Evolutionary conservation across 495 filamentous ascomycete genomes (phyloP).

Genomic region (Pseudotulostoma volvatum): DNA sequence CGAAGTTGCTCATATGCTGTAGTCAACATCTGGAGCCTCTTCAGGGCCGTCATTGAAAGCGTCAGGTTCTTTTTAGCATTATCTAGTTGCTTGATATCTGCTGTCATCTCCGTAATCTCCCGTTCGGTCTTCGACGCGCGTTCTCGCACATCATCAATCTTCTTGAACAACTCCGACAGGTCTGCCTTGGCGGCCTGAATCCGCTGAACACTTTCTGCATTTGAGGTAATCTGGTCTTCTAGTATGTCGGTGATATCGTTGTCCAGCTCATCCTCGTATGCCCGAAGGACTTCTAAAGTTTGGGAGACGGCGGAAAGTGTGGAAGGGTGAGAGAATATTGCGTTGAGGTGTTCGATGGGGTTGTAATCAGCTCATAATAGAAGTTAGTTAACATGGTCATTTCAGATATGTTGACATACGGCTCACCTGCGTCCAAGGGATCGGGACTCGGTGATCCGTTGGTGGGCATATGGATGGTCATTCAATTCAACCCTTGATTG

Average conservation of each 20-base stretch:
- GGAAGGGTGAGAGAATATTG: slow-evolving; percentile 82
- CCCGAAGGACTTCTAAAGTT: slow-evolving; percentile 53
- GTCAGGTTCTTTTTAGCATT: slow-evolving; percentile 93
- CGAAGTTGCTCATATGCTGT: slow-evolving; percentile 95
- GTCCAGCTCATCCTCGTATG: slow-evolving; percentile 73
- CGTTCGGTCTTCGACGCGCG: slow-evolving; percentile 84
- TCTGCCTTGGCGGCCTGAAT: slow-evolving; percentile 84
- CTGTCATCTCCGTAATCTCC: slow-evolving; percentile 96
- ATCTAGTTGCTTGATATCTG: slow-evolving; percentile 95
- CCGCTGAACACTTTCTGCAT: slow-evolving; percentile 71
- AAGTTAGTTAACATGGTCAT: slow-evolving; percentile 9
- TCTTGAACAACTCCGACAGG: slow-evolving; percentile 76
- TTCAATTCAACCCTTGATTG: slow-evolving; percentile 1
- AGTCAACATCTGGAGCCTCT: slow-evolving; percentile 94
- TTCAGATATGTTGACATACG: not conserved
- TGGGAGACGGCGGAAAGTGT: slow-evolving; percentile 62
- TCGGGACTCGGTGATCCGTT: slow-evolving; percentile 22
- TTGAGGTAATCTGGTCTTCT: slow-evolving; percentile 65
- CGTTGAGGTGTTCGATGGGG: slow-evolving; percentile 82
- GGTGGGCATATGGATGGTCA: slow-evolving; percentile 24
- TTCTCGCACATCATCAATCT: slow-evolving; percentile 86
- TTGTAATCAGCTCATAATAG: slow-evolving; percentile 76
- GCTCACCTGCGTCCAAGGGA: slow-evolving; percentile 30
- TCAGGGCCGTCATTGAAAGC: slow-evolving; percentile 93
- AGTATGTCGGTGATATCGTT: slow-evolving; percentile 62